These are phyloP conservation scores for Tephrocybe sp. DNA, from an alignment of 768 basidiomycete genomes.

Conservation along the genomic window DNA sequence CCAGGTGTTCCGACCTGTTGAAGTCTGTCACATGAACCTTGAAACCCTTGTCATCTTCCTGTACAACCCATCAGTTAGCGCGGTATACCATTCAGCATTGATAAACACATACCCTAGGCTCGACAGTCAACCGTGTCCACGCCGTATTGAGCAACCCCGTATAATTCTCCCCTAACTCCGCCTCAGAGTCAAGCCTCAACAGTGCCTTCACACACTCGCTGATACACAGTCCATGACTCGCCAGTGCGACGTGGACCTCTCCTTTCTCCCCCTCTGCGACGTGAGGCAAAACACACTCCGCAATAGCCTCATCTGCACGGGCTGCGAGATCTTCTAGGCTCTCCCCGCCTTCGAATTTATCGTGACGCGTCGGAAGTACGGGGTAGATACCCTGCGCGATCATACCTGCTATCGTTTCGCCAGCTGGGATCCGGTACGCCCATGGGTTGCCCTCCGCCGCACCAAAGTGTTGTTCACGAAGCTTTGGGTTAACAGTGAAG, in stretches of 20 bases:
- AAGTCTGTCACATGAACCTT: conserved; percentile 35
- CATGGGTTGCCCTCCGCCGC: conserved; percentile 67
- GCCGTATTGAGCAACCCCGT: conserved; percentile 67
- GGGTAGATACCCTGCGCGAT: conserved; percentile 55
- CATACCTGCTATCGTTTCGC: conserved; percentile 40
- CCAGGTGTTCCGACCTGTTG: conserved; percentile 36
- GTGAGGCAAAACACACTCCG: conserved; percentile 58
- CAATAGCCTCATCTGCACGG: conserved; percentile 53
- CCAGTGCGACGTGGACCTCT: conserved; percentile 60
- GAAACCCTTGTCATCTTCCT: conserved; percentile 33
- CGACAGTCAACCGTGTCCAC: conserved; percentile 62
- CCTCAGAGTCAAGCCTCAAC: conserved; percentile 47
- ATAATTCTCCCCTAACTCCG: conserved; percentile 34
- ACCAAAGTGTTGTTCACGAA: conserved; percentile 75
- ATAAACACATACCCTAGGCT: conserved; percentile 36
- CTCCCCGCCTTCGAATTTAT: conserved; percentile 69
- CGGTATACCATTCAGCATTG: not conserved
- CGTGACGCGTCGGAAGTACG: conserved; percentile 41
- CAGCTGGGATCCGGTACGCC: conserved; percentile 30
- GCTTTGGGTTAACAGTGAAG: conserved; percentile 49
- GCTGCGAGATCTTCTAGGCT: conserved; percentile 59
- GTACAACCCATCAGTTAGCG: not conserved
- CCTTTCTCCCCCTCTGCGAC: conserved; percentile 43
- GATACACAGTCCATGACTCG: conserved; percentile 78
- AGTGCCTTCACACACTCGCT: conserved; percentile 58